Evolutionary conservation across 495 filamentous ascomycete genomes (phyloP).

Genomic region (Neurospora terricola): DNA sequence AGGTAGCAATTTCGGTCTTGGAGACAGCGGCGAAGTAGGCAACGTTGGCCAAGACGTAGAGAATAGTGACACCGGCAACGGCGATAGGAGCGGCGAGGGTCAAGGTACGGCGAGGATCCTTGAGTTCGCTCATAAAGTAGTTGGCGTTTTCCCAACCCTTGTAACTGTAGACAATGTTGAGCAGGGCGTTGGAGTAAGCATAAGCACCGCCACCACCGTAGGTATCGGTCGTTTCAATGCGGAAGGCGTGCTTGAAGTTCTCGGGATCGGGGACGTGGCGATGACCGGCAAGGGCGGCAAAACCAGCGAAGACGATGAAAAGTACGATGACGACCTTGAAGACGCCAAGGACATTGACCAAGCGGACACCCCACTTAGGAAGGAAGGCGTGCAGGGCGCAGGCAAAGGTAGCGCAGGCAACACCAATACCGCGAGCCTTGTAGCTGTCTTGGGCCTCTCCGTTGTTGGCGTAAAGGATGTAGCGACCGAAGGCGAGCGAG

Average conservation of each 20-base stretch:
- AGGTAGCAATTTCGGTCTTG: constrained; percentile 39
- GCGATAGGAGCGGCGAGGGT: constrained; percentile 52
- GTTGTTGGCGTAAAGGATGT: constrained; percentile 52
- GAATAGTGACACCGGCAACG: constrained; percentile 43
- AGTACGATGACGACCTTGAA: constrained; percentile 55
- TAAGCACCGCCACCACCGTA: constrained; percentile 25
- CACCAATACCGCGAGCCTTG: constrained; percentile 50
- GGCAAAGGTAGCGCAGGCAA: constrained; percentile 43
- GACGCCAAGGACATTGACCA: constrained; percentile 53
- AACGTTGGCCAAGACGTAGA: constrained; percentile 57
- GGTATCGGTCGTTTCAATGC: constrained; percentile 18
- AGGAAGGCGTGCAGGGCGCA: constrained; percentile 48
- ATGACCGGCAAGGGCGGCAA: constrained; percentile 24
- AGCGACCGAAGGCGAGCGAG: constrained; percentile 57
- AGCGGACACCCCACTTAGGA: constrained; percentile 51
- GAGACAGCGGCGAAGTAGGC: constrained; percentile 44
- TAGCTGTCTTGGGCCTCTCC: constrained; percentile 42
- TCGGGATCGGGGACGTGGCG: constrained; percentile 13
- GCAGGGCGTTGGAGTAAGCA: constrained; percentile 35
- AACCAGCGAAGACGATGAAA: constrained; percentile 52
- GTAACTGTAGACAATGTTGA: constrained; percentile 42
- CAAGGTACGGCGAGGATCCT: constrained; percentile 50
- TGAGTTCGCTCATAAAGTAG: constrained; percentile 48
- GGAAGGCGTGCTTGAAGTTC: constrained; percentile 25
- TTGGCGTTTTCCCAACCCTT: constrained; percentile 38